These are phyloP conservation scores for Cucurbita moschata DNA, from an alignment of 306 rosid species.

Conservation along the genomic window DNA sequence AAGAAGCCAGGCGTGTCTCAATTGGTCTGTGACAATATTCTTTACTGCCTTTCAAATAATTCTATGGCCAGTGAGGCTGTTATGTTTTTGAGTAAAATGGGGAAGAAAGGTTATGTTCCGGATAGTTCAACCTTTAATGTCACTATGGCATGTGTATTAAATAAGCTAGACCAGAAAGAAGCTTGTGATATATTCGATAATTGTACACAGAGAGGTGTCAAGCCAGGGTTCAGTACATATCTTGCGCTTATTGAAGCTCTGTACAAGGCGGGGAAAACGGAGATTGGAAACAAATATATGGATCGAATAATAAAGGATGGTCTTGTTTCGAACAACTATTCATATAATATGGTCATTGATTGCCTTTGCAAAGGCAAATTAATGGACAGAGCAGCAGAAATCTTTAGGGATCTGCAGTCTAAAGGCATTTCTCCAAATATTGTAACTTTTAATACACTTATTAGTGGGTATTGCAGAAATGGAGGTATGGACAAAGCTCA, in stretches of 20 bases:
- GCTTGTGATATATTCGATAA: conserved; percentile 31
- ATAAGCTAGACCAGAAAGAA: conserved; percentile 34
- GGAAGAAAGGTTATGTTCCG: conserved; percentile 43
- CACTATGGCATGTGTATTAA: conserved; percentile 49
- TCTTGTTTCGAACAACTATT: conserved; percentile 34
- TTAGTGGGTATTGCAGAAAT: conserved; percentile 51
- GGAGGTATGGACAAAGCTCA: conserved; percentile 37
- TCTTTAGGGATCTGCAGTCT: conserved; percentile 37
- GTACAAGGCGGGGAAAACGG: conserved; percentile 31
- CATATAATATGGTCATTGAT: conserved; percentile 61
- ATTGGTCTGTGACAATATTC: conserved; percentile 46
- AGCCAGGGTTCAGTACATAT: conserved; percentile 39
- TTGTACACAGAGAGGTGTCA: conserved; percentile 34
- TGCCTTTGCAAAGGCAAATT: conserved; percentile 50
- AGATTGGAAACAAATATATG: conserved; percentile 33
- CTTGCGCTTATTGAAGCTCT: conserved; percentile 44
- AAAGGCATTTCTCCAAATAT: conserved; percentile 54
- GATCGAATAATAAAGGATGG: conserved; percentile 37
- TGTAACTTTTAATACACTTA: conserved; percentile 73
- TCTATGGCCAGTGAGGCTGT: conserved; percentile 43
- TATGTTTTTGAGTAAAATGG: conserved; percentile 28
- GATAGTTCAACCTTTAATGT: conserved; percentile 40
- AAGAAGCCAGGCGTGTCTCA: conserved; percentile 24
- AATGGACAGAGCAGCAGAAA: conserved; percentile 45
- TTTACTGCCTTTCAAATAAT: conserved; percentile 46